A percentile compares a stretch with the other conserved stretches of the same genome.
Conservation (phyloP, 2,329 filamentous ascomycete species). For the Fusarium fracticaudum region DNA sequence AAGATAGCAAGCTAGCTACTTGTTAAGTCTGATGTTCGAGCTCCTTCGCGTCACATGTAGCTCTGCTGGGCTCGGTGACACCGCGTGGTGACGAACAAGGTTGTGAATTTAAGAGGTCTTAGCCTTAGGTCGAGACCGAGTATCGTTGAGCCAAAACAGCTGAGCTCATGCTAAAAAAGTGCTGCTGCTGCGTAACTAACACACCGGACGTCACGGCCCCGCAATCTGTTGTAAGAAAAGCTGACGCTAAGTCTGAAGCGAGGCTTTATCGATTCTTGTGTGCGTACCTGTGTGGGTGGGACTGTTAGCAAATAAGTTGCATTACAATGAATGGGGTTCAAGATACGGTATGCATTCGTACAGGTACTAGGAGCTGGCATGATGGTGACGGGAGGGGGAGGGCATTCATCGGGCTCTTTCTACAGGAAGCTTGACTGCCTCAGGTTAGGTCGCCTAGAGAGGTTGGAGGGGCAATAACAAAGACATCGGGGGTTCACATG, state of each 20-base stretch:
- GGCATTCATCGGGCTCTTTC: not conserved
- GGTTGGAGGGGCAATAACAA: slow-evolving; percentile 12
- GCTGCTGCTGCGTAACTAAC: not conserved
- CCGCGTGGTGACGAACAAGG: not conserved
- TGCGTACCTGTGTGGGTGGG: slow-evolving; percentile 4
- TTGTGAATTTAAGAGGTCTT: not conserved
- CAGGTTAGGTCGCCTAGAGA: not conserved
- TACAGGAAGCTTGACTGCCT: not conserved
- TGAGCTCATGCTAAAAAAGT: slow-evolving; percentile 4
- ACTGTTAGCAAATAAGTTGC: slow-evolving; percentile 12
- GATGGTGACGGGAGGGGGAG: not conserved
- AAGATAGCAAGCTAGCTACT: not conserved
- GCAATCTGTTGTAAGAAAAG: slow-evolving; percentile 23
- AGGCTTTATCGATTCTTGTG: slow-evolving; percentile 17
- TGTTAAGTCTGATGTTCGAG: not conserved
- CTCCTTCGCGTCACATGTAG: not conserved
- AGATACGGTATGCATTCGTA: slow-evolving; percentile 19
- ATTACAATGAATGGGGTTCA: slow-evolving; percentile 15
- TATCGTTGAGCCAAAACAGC: not conserved
- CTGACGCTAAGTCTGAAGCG: slow-evolving; percentile 20
- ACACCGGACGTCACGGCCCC: slow-evolving; percentile 30
- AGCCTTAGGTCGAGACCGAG: not conserved
- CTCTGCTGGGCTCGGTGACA: not conserved
- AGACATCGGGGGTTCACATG: not conserved
- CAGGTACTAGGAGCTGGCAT: slow-evolving; percentile 1